Percentiles rank a stretch among this genome's conserved stretches.
phyloP scores from a whole-genome alignment of 2,329 filamentous ascomycete genomes.

The Apiospora aurea region DNA sequence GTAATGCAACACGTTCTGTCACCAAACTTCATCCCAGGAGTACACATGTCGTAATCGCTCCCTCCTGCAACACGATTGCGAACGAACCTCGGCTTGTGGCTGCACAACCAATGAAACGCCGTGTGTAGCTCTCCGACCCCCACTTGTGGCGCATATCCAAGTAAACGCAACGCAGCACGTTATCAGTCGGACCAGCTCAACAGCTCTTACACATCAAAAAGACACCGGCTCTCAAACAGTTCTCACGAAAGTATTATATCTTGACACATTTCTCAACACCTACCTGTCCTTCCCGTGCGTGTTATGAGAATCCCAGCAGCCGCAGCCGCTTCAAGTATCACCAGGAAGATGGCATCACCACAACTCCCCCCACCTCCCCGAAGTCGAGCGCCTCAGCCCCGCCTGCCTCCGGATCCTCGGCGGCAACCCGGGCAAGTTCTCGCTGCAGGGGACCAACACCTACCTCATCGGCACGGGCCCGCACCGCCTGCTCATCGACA shows the following conservation, averaged over 20 bases:
- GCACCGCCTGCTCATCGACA: slow-evolving; percentile 84
- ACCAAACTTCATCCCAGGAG: neutral
- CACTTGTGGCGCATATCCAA: neutral
- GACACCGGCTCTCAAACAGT: neutral
- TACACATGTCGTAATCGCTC: neutral
- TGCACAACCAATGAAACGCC: neutral
- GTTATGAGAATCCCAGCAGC: neutral
- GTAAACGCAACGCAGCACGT: neutral
- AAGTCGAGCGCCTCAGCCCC: slow-evolving; percentile 79
- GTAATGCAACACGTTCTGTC: too few relatives aligned
- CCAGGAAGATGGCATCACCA: slow-evolving; percentile 61
- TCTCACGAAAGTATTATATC: neutral
- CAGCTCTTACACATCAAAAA: neutral
- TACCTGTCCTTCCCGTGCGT: neutral
- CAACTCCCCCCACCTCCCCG: slow-evolving; percentile 69
- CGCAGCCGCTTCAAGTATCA: neutral
- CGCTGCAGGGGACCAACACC: slow-evolving; percentile 86
- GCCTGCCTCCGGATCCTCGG: slow-evolving; percentile 84
- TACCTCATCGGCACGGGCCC: slow-evolving; percentile 85
- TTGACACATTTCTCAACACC: neutral
- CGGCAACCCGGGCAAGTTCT: slow-evolving; percentile 87
- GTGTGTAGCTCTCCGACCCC: neutral
- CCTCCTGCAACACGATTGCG: neutral
- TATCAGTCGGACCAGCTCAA: slow-evolving; percentile 2
- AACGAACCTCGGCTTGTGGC: slow-evolving; percentile 20